Evolutionary conservation across 495 filamentous ascomycete genomes (phyloP).

Genomic region (Aspergillus olivimuriae): DNA sequence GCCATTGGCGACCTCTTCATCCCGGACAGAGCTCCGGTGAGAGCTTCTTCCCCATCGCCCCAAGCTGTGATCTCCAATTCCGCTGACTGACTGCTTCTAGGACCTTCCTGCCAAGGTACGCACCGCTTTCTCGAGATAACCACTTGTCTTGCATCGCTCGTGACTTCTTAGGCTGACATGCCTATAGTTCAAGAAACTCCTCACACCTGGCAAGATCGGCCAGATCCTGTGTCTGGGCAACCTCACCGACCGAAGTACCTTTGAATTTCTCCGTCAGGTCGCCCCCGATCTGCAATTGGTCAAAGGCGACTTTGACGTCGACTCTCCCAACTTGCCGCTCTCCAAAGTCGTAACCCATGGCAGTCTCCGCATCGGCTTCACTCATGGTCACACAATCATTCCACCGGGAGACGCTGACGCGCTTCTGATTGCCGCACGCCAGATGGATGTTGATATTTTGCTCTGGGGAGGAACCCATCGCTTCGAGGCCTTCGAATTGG

Average conservation of each 20-base stretch:
- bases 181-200: constrained; percentile 90
- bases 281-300: constrained; percentile 94
- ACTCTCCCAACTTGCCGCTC: constrained; percentile 82
- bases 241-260: constrained; percentile 88
- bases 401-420: constrained; percentile 86
- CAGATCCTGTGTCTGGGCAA: constrained; percentile 97
- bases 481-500: constrained; percentile 98
- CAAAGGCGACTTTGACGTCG: constrained; percentile 87
- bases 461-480: constrained; percentile 96
- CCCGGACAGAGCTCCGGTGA: constrained; percentile 83
- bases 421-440: constrained; percentile 85
- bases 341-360: constrained; percentile 95
- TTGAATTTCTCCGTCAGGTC: constrained; percentile 87
- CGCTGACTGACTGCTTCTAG: constrained; percentile 36
- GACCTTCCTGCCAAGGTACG: constrained; percentile 87
- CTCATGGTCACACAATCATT: constrained; percentile 93
- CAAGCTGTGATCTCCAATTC: neutral
- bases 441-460: constrained; percentile 94
- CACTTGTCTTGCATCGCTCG: neutral
- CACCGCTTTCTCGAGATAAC: constrained; percentile 2
- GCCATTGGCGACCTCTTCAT: constrained; percentile 97
- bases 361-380: constrained; percentile 87
- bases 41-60: constrained; percentile 13
- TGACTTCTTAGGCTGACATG: constrained; percentile 12
- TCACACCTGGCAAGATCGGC: constrained; percentile 94